These are phyloP conservation scores for Lindgomyces ingoldianus DNA, from an alignment of 495 filamentous ascomycete genomes.

Conservation along the genomic window DNA sequence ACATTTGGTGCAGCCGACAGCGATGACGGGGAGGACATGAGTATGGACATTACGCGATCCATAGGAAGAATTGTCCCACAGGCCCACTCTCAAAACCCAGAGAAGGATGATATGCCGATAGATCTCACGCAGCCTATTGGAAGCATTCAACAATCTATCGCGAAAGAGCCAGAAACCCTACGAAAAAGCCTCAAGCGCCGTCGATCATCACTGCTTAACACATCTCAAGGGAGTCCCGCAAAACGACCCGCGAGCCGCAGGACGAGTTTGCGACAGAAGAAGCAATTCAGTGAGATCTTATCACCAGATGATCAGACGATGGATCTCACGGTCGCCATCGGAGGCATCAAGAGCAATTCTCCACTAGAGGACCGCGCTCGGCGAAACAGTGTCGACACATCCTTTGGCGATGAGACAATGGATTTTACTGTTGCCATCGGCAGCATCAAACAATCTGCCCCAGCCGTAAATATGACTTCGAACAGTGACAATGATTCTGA, in stretches of 20 bases:
- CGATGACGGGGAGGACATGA: conserved; percentile 49
- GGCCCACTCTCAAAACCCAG: conserved; percentile 35
- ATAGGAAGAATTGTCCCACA: conserved; percentile 48
- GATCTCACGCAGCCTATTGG: conserved; percentile 47
- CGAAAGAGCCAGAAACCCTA: conserved; percentile 9
- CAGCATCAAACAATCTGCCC: conserved; percentile 49
- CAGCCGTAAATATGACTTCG: background rate
- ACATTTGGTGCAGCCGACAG: conserved; percentile 9
- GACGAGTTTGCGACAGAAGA: conserved; percentile 20
- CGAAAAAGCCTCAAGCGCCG: conserved; percentile 38
- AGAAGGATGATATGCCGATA: conserved; percentile 46
- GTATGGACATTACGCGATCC: conserved; percentile 55
- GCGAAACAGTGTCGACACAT: conserved; percentile 33
- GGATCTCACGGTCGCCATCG: conserved; percentile 79
- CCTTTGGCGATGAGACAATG: conserved; percentile 67
- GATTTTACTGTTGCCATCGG: conserved; percentile 77
- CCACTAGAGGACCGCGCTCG: conserved; percentile 26
- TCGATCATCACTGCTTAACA: conserved; percentile 19
- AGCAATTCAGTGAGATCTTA: conserved; percentile 1
- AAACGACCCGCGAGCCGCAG: conserved; percentile 28
- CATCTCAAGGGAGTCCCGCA: conserved; percentile 36
- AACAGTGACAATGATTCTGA: conserved; percentile 21
- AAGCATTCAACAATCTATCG: conserved; percentile 35
- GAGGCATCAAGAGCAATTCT: conserved; percentile 60
- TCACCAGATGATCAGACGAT: conserved; percentile 45